Conservation (phyloP, 2,329 filamentous ascomycete genomes). For the Diplodia scrobiculata region DNA sequence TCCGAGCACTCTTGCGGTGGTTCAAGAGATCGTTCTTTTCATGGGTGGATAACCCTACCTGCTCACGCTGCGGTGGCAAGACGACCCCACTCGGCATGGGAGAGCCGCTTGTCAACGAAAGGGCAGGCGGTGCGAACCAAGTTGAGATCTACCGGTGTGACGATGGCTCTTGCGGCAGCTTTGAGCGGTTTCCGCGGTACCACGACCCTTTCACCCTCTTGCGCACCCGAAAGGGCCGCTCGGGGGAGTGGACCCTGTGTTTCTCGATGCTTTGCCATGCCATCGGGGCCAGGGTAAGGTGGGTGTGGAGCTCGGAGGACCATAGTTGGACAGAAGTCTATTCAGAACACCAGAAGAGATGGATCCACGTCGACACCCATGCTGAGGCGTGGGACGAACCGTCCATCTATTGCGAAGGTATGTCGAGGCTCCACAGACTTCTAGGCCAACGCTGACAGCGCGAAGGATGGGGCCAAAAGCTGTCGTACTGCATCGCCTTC, state of each 20-base stretch:
- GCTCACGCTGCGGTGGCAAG: constrained; percentile 75
- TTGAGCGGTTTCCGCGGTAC: constrained; percentile 89
- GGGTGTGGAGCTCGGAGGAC: constrained; percentile 98
- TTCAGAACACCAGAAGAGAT: constrained; percentile 86
- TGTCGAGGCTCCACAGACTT: constrained; percentile 34
- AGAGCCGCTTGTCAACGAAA: constrained; percentile 82
- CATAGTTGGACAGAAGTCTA: constrained; percentile 98
- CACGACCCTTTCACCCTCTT: constrained; percentile 91
- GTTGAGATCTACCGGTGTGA: constrained; percentile 92
- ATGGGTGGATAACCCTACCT: constrained; percentile 94
- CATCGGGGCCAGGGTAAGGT: constrained; percentile 84
- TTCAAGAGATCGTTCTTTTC: constrained; percentile 93
- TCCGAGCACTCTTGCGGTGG: constrained; percentile 87
- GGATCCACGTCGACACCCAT: constrained; percentile 93
- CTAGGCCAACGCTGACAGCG: constrained; percentile 29
- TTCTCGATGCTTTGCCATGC: constrained; percentile 98
- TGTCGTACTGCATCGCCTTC: constrained; percentile 96
- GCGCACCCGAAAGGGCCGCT: constrained; percentile 80
- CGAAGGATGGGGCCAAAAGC: constrained; percentile 85
- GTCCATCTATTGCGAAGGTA: constrained; percentile 81
- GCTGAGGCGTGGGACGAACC: constrained; percentile 96
- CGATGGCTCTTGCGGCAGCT: constrained; percentile 69
- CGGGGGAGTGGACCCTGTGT: constrained; percentile 96
- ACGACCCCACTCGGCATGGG: constrained; percentile 82
- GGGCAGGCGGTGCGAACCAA: constrained; percentile 78